Evolutionary conservation across 352 stramenopile species (phyloP).

Genomic region (Pythium dissotocum): DNA sequence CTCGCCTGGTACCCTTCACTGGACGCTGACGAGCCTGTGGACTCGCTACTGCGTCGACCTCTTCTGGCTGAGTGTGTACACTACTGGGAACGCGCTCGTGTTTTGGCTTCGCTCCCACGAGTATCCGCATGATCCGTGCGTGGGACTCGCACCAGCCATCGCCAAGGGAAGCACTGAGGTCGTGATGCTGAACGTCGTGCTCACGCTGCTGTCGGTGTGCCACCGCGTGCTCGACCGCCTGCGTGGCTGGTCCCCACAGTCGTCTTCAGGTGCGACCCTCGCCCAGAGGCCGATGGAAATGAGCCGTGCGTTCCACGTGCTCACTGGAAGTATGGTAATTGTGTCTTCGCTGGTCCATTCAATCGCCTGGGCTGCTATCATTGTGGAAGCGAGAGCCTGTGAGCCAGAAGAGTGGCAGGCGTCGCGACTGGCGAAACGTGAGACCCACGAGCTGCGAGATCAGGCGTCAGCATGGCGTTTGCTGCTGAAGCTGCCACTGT

Average conservation of each 20-base stretch:
- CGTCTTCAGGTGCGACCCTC: background rate
- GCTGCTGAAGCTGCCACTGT: conserved; percentile 33
- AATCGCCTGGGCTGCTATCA: conserved; percentile 35
- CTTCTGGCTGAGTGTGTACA: conserved; percentile 36
- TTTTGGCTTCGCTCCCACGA: conserved; percentile 30
- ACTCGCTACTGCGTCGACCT: conserved; percentile 20
- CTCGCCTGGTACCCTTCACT: background rate
- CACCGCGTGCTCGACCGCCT: conserved; percentile 31
- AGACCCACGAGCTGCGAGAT: conserved; percentile 22
- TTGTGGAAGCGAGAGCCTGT: conserved; percentile 23
- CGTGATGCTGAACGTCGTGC: conserved; percentile 37
- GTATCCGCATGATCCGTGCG: conserved; percentile 34
- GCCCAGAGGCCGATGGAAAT: conserved; percentile 33
- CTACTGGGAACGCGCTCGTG: conserved; percentile 23
- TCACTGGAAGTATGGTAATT: conserved; percentile 33
- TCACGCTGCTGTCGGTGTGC: conserved; percentile 39
- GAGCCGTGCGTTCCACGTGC: conserved; percentile 39
- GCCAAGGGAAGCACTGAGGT: conserved; percentile 49
- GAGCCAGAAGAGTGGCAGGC: conserved; percentile 21
- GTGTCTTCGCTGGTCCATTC: conserved; percentile 37
- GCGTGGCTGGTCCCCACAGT: conserved; percentile 6
- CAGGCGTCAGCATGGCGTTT: conserved; percentile 16
- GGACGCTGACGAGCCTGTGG: conserved; percentile 14
- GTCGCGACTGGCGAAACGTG: conserved; percentile 25
- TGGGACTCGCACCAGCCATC: conserved; percentile 28